Evolutionary conservation across 108 stramenopile species (phyloP).

Genomic region (Fistulifera pelliculosa): DNA sequence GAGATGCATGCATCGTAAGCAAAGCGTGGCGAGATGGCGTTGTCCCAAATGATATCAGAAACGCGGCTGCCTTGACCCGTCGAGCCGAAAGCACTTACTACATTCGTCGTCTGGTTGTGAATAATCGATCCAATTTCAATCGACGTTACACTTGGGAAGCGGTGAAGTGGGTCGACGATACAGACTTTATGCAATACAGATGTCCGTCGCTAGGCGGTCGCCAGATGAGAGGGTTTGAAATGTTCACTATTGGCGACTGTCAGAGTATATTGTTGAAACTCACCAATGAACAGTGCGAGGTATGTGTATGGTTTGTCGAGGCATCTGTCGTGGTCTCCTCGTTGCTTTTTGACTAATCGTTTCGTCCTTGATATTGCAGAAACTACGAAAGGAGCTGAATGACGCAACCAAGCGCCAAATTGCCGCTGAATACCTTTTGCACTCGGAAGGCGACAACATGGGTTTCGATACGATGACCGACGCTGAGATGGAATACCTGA

Average conservation of each 20-base stretch:
- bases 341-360: background rate
- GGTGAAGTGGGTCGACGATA: constrained; percentile 72
- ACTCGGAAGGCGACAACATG: constrained; percentile 41
- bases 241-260: constrained; percentile 86
- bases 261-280: constrained; percentile 82
- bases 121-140: background rate
- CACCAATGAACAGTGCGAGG: constrained; percentile 62
- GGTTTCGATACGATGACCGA: constrained; percentile 66
- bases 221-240: constrained; percentile 71
- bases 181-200: constrained; percentile 54
- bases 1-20: constrained; percentile 80
- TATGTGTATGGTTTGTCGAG: constrained; percentile 16
- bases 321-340: constrained; percentile 1
- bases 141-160: constrained; percentile 50
- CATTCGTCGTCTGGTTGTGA: constrained; percentile 29
- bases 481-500: constrained; percentile 65
- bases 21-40: constrained; percentile 87
- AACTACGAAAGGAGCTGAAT: constrained; percentile 52
- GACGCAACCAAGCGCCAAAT: constrained; percentile 58
- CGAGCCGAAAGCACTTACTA: constrained; percentile 43
- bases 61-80: constrained; percentile 56
- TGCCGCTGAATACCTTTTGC: constrained; percentile 70
- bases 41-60: constrained; percentile 67
- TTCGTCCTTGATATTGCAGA: background rate
- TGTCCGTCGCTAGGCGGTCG: constrained; percentile 76